A percentile compares a stretch with the other conserved stretches of the same genome.
These are phyloP conservation scores for Phellinidium pouzarii DNA, from an alignment of 1,284 basidiomycete species.

Conservation along the genomic window DNA sequence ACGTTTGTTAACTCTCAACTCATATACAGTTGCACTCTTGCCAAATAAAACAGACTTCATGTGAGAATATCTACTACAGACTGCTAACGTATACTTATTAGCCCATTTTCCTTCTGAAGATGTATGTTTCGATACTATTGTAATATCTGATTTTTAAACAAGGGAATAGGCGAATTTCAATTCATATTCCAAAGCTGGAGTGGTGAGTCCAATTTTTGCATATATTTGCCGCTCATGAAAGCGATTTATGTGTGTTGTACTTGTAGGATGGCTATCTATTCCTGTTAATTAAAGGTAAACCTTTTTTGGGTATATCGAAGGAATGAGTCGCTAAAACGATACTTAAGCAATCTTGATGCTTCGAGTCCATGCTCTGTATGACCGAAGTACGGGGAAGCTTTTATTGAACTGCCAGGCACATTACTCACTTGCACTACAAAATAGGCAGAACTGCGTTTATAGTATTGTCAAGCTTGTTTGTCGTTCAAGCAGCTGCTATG, in stretches of 20 bases:
- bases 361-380: slow-evolving; percentile 3
- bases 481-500: neutral
- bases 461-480: neutral
- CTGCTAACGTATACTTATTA: neutral
- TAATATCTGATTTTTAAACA: neutral
- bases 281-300: neutral
- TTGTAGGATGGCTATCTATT: neutral
- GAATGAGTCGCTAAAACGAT: neutral
- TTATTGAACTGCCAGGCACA: neutral
- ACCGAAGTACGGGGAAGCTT: neutral
- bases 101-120: neutral
- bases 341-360: slow-evolving; percentile 1
- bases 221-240: neutral
- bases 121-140: neutral
- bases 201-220: neutral
- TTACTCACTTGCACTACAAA: too few species aligned
- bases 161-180: neutral
- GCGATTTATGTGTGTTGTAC: neutral
- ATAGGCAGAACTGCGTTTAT: neutral
- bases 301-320: neutral
- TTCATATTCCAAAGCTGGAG: slow-evolving; percentile 10
- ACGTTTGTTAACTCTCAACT: neutral
- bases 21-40: neutral
- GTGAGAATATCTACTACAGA: neutral
- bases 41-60: neutral